phyloP scores from a whole-genome alignment of 176 grass and related monocot genomes.

The Carex cristatella region DNA sequence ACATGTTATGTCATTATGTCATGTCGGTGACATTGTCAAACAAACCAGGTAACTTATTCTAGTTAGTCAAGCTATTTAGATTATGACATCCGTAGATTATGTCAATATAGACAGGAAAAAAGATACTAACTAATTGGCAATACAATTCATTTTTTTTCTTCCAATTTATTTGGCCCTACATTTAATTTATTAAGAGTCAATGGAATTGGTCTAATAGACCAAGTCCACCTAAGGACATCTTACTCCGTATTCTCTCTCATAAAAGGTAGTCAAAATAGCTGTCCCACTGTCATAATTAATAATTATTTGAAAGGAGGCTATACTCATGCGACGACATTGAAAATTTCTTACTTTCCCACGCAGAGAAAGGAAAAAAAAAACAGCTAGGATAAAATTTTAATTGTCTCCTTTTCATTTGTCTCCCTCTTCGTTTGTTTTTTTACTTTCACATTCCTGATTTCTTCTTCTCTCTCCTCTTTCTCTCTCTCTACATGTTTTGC shows the following conservation, averaged over 20 bases:
- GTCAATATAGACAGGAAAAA: neutral
- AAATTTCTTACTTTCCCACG: neutral
- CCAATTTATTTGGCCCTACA: neutral
- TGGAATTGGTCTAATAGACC: neutral
- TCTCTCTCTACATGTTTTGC: constrained; percentile 13
- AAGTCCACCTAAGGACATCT: neutral
- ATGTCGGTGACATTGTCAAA: neutral
- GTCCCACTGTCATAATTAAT: constrained; percentile 14
- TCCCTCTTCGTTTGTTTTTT: neutral
- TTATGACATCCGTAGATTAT: neutral
- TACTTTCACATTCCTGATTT: neutral
- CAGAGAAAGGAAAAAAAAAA: neutral
- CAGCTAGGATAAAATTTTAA: neutral
- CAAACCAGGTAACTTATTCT: neutral
- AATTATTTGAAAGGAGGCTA: constrained; percentile 15
- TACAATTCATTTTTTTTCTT: too few relatives aligned
- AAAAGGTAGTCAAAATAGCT: neutral
- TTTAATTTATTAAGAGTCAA: neutral
- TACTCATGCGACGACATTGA: constrained; percentile 1
- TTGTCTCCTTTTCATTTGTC: constrained; percentile 56
- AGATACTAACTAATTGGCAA: too few relatives aligned
- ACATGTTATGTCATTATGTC: too few relatives aligned
- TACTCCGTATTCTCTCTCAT: neutral
- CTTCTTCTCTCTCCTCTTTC: neutral
- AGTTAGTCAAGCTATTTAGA: neutral